phyloP scores from a whole-genome alignment of 148 eudicot species.

The Rhododendron vialii region DNA sequence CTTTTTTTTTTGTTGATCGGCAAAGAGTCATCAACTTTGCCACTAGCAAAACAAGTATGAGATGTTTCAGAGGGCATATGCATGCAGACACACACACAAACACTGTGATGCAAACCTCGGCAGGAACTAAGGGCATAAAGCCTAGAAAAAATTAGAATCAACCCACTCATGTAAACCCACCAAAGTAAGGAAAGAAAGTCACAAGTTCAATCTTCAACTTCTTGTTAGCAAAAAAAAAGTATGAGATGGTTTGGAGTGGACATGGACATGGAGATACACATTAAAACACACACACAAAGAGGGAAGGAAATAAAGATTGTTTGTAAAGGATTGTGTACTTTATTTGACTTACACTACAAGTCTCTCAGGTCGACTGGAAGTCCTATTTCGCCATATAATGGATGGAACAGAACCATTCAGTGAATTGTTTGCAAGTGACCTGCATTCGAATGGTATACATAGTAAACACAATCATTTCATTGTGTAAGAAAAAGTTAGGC shows the following conservation, averaged over 20 bases:
- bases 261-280: background rate
- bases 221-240: slow-evolving; percentile 1
- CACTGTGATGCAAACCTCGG: slow-evolving; percentile 42
- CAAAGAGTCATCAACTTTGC: background rate
- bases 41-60: background rate
- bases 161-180: background rate
- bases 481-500: background rate
- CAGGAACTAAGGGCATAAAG: slow-evolving; percentile 11
- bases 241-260: background rate
- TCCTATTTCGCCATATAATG: slow-evolving; percentile 50
- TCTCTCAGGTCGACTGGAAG: slow-evolving; percentile 23
- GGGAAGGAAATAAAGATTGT: background rate
- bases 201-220: background rate
- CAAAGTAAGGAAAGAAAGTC: background rate
- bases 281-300: background rate
- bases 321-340: background rate
- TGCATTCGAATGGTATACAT: slow-evolving; percentile 26
- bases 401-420: slow-evolving; percentile 62
- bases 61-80: slow-evolving; percentile 1
- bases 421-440: slow-evolving; percentile 48
- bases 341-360: slow-evolving; percentile 49
- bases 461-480: background rate
- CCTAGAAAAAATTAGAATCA: background rate
- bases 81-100: background rate
- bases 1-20: background rate